These are phyloP conservation scores for Acanthamoeba culbertsoni DNA, from an alignment of 208 protist genomes.

Conservation along the genomic window DNA sequence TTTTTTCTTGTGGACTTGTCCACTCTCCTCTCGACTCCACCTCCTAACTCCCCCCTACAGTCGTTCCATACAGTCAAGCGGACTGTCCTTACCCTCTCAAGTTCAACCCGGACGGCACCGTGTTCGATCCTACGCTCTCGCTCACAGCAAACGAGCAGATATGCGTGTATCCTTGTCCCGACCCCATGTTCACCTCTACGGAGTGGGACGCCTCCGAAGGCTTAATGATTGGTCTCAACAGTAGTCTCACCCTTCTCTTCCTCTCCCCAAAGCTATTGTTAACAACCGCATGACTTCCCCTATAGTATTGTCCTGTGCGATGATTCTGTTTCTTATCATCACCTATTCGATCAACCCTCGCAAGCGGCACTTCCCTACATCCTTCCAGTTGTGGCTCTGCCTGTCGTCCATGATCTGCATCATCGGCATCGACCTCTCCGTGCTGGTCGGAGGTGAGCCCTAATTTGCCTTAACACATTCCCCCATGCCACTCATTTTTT, in stretches of 20 bases:
- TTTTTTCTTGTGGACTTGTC: too few species aligned
- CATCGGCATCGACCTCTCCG: background rate
- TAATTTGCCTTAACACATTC: too few species aligned
- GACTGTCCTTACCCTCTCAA: constrained; percentile 18
- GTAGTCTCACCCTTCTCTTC: background rate
- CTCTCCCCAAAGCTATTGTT: background rate
- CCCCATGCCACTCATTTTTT: too few species aligned
- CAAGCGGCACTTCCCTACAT: background rate
- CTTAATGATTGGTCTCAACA: background rate
- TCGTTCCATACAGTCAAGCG: background rate
- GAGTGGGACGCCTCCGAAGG: background rate
- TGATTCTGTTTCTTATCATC: background rate
- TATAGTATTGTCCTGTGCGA: background rate
- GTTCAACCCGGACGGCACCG: background rate
- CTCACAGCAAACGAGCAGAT: background rate
- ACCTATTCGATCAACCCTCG: background rate
- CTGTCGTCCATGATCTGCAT: background rate
- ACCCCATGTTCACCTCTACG: background rate
- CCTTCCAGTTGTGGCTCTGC: background rate
- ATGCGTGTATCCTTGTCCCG: background rate
- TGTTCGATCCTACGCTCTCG: background rate
- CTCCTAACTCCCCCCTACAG: background rate
- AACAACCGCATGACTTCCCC: background rate
- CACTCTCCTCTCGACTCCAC: background rate
- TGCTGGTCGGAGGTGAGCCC: background rate